A percentile compares a stretch with the other conserved stretches of the same genome.
Conservation (phyloP, 202 grass and related monocot genomes). For the Cymbopogon flexuosus region DNA sequence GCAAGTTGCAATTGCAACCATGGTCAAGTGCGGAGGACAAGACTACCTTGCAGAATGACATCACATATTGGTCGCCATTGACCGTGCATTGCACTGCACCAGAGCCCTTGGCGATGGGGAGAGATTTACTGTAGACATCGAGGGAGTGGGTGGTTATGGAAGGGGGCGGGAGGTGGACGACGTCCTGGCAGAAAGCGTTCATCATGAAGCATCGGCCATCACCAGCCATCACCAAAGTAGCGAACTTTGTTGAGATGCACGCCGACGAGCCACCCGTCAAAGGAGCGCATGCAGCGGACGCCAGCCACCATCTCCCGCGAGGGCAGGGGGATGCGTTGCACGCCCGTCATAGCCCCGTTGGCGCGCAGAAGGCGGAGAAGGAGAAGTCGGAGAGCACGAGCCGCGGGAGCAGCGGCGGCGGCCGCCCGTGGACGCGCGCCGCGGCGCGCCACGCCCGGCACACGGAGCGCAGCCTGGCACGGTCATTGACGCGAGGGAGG, state of each 20-base stretch:
- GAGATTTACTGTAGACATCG: slow-evolving; percentile 2
- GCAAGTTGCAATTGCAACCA: not conserved
- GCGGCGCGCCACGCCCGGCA: too few species aligned
- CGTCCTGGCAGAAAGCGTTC: slow-evolving; percentile 17
- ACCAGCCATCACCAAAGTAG: not conserved
- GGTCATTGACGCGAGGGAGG: slow-evolving; percentile 31
- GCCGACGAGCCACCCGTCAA: slow-evolving; percentile 26
- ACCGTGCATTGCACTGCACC: slow-evolving; percentile 27
- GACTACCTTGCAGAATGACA: slow-evolving; percentile 38
- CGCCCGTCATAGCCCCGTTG: not conserved
- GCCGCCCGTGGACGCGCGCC: too few species aligned
- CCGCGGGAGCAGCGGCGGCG: slow-evolving; percentile 21
- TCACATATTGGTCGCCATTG: slow-evolving; percentile 5
- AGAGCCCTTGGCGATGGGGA: slow-evolving; percentile 32
- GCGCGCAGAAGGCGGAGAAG: too few species aligned
- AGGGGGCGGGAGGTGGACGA: not conserved
- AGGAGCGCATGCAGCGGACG: slow-evolving; percentile 36
- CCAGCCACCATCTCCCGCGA: not conserved
- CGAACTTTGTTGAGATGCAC: slow-evolving; percentile 14
- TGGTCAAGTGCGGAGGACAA: slow-evolving; percentile 28
- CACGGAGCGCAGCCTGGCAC: slow-evolving; percentile 11
- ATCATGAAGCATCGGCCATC: slow-evolving; percentile 31
- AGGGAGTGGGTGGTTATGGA: slow-evolving; percentile 1
- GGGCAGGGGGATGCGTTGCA: not conserved
- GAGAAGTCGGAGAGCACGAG: not conserved